Evolutionary conservation across 2,329 filamentous ascomycete genomes (phyloP), one percentile per base, ranked within the genome.

Genomic region (Sporothrix variecibatus): DNA sequence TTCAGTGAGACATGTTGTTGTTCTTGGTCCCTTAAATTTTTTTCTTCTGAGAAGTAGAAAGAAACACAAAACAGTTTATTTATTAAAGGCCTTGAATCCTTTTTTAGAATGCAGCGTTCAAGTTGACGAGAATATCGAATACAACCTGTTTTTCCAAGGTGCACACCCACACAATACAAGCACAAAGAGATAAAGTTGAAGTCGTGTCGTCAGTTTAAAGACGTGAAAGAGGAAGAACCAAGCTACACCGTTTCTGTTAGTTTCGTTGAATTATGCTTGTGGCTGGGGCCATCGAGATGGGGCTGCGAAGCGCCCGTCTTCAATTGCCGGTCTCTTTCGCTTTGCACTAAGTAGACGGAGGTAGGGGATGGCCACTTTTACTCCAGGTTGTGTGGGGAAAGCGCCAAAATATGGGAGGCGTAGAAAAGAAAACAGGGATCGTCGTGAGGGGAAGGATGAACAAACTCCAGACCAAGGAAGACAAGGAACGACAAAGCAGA

Each of bases 331-430:
- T 34, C 9, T 34, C 11, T 31, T 60, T 28, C 6, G 20, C 11
- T 58, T 58, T 26, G 12, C 31, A 58, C 12, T 3, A 2, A n/a
- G n/a, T 15, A 17, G 43, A 34, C 26, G 23, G 31, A 6, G 20
- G 34, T 7, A 7, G 38, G 7, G 58, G 58, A 34, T 15, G 2
- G 62, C 56, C 17, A 31, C 56, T 60, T 60, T 34, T 60, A 34
- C 56, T 34, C 56, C 20, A 65, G 60, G 38, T 67, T 67, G 62
- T 67, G 62, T 67, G 62, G 62, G 38, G 62, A 67, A 46, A 43
- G 8, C 2, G 6, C 8, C 40, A 12, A 11, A 12, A 43, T 2
- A 43, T 38, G 4, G 38, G 38, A 38, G 2, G n/a, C n/a, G n/a
- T n/a, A n/a, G n/a, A n/a, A n/a, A n/a, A 49, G 43, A 43, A 65